Evolutionary conservation across 169 alveolate genomes (phyloP), one percentile per base, ranked within the genome.

Genomic region (Blepharisma undulans): DNA sequence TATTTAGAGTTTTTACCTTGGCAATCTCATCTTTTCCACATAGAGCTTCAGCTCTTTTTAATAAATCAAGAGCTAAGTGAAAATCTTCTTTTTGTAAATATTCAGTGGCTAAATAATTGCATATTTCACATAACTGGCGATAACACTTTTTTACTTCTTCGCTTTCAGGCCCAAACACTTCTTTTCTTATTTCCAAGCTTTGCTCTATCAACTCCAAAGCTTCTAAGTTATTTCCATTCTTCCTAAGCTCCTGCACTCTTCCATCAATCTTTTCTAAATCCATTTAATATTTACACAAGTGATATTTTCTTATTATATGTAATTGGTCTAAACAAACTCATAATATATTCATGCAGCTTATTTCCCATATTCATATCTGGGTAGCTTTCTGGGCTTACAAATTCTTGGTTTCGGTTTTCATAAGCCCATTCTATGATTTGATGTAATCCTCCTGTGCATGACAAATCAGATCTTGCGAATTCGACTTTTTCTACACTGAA

Each of bases 1-100:
- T 94, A 86, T 95, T 95, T 66, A 91, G 93, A 29, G 98, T 95
- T 91, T 93, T 92, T 16, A 95, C 96, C 78, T 92, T 90, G 5
- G 93, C 94, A 12, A 86, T 93, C 22, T 91, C 95, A 61, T 91
- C 93, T 61, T 88, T 87, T 59, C 91, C 92, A 76, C 96, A 89
- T 2, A 94, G 72, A 16, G 81, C 90, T 91, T 95, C 98, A 29
- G 96, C 93, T 76, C 93, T 94, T 80, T 91, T 92, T 6, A 95
- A 92, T 30, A 94, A 84, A 66, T 93, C 95, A 21, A 93, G 79
- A 30, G 96, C 96, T 22, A 76, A 25, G n/a, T 90, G 95, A 25
- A 80, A 87, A 25, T 95, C 93, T 22, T 94, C 95, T 74, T 92
- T 92, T 78, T 94, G 87, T 21, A 95, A 72, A 27, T 90, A 91